These are phyloP conservation scores for Malus hybrid DNA, from an alignment of 331 rosid species.

Conservation along the genomic window DNA sequence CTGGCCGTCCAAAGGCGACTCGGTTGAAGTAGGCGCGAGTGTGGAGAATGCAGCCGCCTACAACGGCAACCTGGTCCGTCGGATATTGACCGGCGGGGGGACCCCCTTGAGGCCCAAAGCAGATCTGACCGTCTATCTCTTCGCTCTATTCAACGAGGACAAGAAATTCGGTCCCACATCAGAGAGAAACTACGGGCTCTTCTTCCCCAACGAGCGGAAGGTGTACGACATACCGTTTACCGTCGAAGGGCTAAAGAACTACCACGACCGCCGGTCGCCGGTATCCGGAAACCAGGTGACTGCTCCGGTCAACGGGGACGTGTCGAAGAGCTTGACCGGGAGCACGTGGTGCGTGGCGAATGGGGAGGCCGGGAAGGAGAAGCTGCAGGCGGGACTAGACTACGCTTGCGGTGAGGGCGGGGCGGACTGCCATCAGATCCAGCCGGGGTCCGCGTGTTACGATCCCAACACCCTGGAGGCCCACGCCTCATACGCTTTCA, in stretches of 20 bases:
- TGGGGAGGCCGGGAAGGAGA: conserved; percentile 45
- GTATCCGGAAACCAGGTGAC: conserved; percentile 4
- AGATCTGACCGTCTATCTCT: conserved; percentile 76
- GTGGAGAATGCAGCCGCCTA: conserved; percentile 73
- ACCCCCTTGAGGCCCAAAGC: conserved; percentile 78
- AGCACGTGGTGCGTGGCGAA: conserved; percentile 93
- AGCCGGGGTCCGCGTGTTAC: conserved; percentile 63
- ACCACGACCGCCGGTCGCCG: conserved; percentile 45
- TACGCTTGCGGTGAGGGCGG: conserved; percentile 96
- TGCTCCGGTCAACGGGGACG: conserved; percentile 24
- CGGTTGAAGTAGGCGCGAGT: conserved; percentile 69
- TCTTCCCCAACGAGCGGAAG: conserved; percentile 54
- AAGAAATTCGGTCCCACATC: conserved; percentile 69
- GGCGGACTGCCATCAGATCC: conserved; percentile 81
- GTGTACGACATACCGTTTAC: conserved; percentile 76
- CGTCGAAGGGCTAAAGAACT: conserved; percentile 38
- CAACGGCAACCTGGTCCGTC: conserved; percentile 83
- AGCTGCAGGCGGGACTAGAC: conserved; percentile 66
- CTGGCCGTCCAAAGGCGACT: conserved; percentile 86
- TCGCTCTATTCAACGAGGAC: conserved; percentile 88
- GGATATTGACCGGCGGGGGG: conserved; percentile 62
- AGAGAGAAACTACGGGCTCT: conserved; percentile 81
- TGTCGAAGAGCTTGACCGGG: conserved; percentile 60
- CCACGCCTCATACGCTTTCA: conserved; percentile 91
- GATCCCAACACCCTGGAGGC: conserved; percentile 62